phyloP scores from a whole-genome alignment of 306 rosid species.

The Cucumis melo region DNA sequence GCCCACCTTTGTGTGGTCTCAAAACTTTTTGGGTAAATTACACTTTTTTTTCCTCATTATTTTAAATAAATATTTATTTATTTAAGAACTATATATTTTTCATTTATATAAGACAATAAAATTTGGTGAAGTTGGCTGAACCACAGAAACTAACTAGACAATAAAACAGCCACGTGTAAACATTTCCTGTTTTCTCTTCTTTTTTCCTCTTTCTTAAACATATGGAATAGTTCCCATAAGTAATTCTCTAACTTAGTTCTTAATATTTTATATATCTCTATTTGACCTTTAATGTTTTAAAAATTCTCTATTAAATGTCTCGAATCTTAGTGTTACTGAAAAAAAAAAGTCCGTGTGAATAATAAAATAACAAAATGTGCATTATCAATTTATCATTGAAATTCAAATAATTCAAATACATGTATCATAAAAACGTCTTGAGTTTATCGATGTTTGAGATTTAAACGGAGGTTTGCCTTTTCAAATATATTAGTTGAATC shows the following conservation, averaged over 20 bases:
- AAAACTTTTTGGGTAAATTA: not conserved
- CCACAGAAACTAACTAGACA: not conserved
- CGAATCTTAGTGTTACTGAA: too few species aligned
- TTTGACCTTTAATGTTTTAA: too few species aligned
- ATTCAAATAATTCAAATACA: too few species aligned
- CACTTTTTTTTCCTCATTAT: not conserved
- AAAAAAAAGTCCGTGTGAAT: too few species aligned
- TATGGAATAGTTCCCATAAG: not conserved
- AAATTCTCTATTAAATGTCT: too few species aligned
- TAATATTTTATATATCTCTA: not conserved
- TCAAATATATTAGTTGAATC: too few species aligned
- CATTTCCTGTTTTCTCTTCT: not conserved
- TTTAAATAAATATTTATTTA: not conserved
- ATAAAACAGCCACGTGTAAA: not conserved
- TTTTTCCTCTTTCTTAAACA: not conserved
- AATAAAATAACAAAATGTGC: too few species aligned
- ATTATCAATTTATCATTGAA: too few species aligned
- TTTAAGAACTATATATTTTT: not conserved
- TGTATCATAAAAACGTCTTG: too few species aligned
- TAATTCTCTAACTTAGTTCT: not conserved
- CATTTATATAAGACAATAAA: not conserved
- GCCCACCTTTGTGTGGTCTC: slow-evolving; percentile 26
- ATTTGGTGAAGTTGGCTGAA: slow-evolving; percentile 3
- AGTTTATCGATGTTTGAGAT: too few species aligned
- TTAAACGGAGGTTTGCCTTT: too few species aligned